phyloP scores from a whole-genome alignment of 805 yeast species.

The Maudiozyma turicensis region DNA sequence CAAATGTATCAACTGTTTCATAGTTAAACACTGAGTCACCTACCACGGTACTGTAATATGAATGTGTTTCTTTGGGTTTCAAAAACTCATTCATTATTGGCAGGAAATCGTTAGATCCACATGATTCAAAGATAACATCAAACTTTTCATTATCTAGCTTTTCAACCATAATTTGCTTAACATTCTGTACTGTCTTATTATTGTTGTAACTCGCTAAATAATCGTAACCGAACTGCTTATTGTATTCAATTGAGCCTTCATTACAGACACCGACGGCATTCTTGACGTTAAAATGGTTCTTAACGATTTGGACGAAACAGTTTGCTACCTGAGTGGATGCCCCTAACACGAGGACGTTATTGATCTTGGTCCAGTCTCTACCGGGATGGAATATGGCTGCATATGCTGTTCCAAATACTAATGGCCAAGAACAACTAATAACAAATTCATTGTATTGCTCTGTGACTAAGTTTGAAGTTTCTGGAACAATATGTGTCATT shows the following conservation, averaged over 20 bases:
- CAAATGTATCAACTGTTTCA: not conserved
- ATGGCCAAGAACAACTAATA: conserved; percentile 45
- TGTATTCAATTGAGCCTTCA: conserved; percentile 35
- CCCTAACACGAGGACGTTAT: conserved; percentile 56
- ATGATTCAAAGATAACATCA: conserved; percentile 56
- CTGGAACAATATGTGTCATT: conserved; percentile 25
- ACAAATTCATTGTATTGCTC: conserved; percentile 23
- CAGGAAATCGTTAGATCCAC: conserved; percentile 48
- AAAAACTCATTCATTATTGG: conserved; percentile 34
- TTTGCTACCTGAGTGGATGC: conserved; percentile 66
- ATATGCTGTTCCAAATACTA: conserved; percentile 56
- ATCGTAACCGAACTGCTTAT: conserved; percentile 47
- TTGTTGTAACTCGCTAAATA: conserved; percentile 46
- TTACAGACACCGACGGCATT: conserved; percentile 52
- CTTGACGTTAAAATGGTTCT: conserved; percentile 35
- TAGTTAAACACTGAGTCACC: conserved; percentile 43
- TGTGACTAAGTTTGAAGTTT: conserved; percentile 24
- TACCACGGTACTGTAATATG: conserved; percentile 42
- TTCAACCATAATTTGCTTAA: conserved; percentile 23
- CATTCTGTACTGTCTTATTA: conserved; percentile 32
- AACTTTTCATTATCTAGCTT: conserved; percentile 35
- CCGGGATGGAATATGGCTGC: conserved; percentile 26
- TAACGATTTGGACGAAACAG: conserved; percentile 47
- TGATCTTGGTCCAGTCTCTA: conserved; percentile 30
- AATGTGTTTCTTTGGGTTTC: conserved; percentile 37